Base-by-base conservation (phyloP, 257 asterid genomes). In the Gentiana straminea region DNA sequence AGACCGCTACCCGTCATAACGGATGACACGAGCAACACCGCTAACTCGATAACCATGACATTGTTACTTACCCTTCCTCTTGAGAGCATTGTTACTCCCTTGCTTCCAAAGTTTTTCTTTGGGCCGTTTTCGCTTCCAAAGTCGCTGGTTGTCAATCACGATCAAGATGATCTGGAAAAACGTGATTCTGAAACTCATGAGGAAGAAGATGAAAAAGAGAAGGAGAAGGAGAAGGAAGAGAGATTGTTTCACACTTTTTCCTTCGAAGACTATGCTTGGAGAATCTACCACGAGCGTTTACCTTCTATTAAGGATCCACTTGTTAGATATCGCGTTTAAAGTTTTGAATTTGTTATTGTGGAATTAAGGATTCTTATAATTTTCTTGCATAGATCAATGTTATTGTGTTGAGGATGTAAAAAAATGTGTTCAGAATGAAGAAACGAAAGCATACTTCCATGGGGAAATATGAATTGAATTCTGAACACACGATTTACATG, bases 211-310 rank as follows among this genome's bases (percentile, higher is more conserved):
- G 60, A 54, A 1, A 33, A 44, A 3, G 0, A 58, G 3, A n/a
- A 33, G 7, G 57, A 37, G 4, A 5, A 13, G 9, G 33, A 58
- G 13, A 34, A 34, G 5, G 76, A 66, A 52, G 66, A 54, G 44
- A 65, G 72, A 52, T 10, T 70, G 51, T 86, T 79, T 69, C 58
- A 64, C 47, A 60, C 89, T 2, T 81, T 84, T 49, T 66, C 74
- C 10, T 78, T 86, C 3, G 91, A 86, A 65, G 92, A 81, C 58
- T 84, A 84, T 46, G 94, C 94, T 0, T 81, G 94, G 94, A 75
- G 84, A 60, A 71, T 81, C 13, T 84, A 79, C 70, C 86, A 84
- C n/a, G 81, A 76, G 13, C 82, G 76, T 35, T 72, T 81, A 62
- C 46, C 46, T 41, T 70, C 51, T 13, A 48, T 60, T 11, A 86